A percentile compares a stretch with the other conserved stretches of the same genome.
phyloP scores from a whole-genome alignment of 108 stramenopile species.

The Discostella stelligeroides region DNA sequence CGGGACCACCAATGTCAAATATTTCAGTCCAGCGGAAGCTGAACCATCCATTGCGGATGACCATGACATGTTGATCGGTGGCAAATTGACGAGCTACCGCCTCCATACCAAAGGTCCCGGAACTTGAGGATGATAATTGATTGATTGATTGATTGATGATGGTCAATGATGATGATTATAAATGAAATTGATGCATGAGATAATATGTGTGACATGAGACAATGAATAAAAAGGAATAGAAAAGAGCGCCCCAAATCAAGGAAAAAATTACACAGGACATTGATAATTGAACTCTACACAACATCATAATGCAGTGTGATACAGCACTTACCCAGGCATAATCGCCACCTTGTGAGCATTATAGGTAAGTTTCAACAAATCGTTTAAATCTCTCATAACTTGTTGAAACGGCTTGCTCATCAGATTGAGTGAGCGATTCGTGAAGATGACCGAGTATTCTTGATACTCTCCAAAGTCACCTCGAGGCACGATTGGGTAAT shows the following conservation, averaged over 20 bases:
- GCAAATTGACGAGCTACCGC: constrained; percentile 93
- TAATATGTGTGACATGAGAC: too few species aligned
- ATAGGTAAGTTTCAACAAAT: constrained; percentile 80
- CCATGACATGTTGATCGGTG: constrained; percentile 89
- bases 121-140: constrained; percentile 25
- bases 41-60: constrained; percentile 94
- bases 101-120: constrained; percentile 91
- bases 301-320: too few species aligned
- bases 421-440: constrained; percentile 89
- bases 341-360: constrained; percentile 91
- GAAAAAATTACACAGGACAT: too few species aligned
- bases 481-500: constrained; percentile 63
- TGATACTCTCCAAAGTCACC: constrained; percentile 74
- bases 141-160: too few species aligned
- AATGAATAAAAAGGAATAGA: too few species aligned
- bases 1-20: constrained; percentile 83
- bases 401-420: constrained; percentile 92
- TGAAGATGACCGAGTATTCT: constrained; percentile 92
- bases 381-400: constrained; percentile 89
- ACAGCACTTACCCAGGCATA: constrained; percentile 82
- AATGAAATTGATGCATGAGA: too few species aligned
- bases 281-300: too few species aligned
- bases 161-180: too few species aligned
- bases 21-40: constrained; percentile 93
- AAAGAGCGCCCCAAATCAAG: too few species aligned